Conservation (phyloP, 768 basidiomycete species). For the Trametes gibbosa region DNA sequence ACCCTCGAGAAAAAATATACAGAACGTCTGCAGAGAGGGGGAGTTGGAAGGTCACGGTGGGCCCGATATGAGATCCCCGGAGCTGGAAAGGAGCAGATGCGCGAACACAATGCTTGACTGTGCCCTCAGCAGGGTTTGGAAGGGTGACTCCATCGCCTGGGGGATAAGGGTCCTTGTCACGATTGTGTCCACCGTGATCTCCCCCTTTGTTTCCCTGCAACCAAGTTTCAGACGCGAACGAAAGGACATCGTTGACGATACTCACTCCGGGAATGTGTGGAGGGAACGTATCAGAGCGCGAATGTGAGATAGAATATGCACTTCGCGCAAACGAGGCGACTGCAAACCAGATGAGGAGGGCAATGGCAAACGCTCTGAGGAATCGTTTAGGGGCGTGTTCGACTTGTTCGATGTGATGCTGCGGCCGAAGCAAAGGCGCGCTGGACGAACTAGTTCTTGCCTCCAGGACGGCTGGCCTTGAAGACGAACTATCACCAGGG, state of each 20-base stretch:
- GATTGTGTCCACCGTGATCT: background rate
- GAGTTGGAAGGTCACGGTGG: slow-evolving; percentile 12
- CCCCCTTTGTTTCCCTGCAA: background rate
- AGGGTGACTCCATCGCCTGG: background rate
- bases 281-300: background rate
- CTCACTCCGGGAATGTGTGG: background rate
- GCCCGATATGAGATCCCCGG: background rate
- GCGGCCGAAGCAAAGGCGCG: background rate
- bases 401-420: background rate
- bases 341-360: slow-evolving; percentile 17
- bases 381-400: slow-evolving; percentile 19
- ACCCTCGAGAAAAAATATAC: slow-evolving; percentile 20
- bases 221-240: background rate
- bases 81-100: background rate
- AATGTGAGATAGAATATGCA: background rate
- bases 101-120: slow-evolving; percentile 15
- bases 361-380: slow-evolving; percentile 21
- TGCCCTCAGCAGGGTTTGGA: slow-evolving; percentile 20
- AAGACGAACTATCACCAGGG: slow-evolving; percentile 13
- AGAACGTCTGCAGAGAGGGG: slow-evolving; percentile 17
- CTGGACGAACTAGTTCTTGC: background rate
- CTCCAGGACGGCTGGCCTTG: background rate
- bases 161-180: no score
- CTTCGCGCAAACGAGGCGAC: slow-evolving; percentile 11
- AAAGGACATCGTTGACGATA: background rate